A percentile compares a stretch with the other conserved stretches of the same genome.
These are phyloP conservation scores for Trichoderma sp. DNA, from an alignment of 2,329 filamentous ascomycete genomes.

Conservation along the genomic window DNA sequence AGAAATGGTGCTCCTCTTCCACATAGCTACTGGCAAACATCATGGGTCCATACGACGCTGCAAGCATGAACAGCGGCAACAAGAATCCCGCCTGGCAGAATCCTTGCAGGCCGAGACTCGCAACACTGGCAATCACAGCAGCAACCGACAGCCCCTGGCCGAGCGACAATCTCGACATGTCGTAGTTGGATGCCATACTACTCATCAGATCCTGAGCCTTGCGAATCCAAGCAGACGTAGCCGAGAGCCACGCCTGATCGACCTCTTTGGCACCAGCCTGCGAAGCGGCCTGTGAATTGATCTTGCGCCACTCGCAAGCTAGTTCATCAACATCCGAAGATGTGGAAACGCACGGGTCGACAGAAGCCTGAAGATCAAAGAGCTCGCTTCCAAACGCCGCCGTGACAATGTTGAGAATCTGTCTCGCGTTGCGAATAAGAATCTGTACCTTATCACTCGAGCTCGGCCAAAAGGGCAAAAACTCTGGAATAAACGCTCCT, in stretches of 20 bases:
- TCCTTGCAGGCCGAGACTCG: constrained; percentile 21
- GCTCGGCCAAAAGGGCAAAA: constrained; percentile 70
- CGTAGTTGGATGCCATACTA: constrained; percentile 88
- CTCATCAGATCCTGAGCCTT: constrained; percentile 78
- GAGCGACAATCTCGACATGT: constrained; percentile 59
- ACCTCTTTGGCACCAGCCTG: constrained; percentile 28
- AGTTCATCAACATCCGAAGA: constrained; percentile 51
- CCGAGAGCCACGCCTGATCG: constrained; percentile 40
- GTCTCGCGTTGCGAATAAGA: constrained; percentile 72
- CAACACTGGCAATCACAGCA: constrained; percentile 28
- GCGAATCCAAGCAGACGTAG: constrained; percentile 61
- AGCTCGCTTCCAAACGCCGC: constrained; percentile 62
- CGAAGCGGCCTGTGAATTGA: constrained; percentile 28
- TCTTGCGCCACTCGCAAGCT: constrained; percentile 64
- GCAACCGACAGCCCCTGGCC: constrained; percentile 41
- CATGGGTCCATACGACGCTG: constrained; percentile 70
- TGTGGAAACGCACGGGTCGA: constrained; percentile 38
- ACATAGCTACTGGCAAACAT: constrained; percentile 99
- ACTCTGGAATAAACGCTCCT: constrained; percentile 76
- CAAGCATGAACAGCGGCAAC: constrained; percentile 49
- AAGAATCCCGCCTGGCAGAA: constrained; percentile 25
- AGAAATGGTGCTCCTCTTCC: constrained; percentile 97
- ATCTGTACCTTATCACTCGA: constrained; percentile 60
- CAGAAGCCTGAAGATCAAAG: constrained; percentile 35
- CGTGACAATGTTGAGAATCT: constrained; percentile 74